Evolutionary conservation across 495 filamentous ascomycete genomes (phyloP).

Genomic region (Aspergillus panamensis): DNA sequence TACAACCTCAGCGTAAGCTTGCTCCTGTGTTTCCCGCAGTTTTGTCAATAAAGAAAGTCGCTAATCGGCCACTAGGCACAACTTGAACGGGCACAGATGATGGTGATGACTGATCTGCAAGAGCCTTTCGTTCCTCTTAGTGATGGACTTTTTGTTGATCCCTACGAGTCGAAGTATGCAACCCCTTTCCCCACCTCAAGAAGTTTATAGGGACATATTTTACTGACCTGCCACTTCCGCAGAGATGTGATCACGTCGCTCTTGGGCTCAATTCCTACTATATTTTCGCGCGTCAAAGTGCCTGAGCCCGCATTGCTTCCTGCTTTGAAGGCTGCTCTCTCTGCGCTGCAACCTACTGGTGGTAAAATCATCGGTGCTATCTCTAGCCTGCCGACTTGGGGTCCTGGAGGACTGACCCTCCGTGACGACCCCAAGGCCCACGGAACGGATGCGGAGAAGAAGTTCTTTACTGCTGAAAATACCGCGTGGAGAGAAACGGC

Average conservation of each 20-base stretch:
- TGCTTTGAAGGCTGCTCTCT: conserved; percentile 73
- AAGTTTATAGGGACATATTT: not conserved
- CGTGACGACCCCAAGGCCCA: conserved; percentile 86
- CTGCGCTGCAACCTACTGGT: conserved; percentile 77
- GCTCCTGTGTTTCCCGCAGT: not conserved
- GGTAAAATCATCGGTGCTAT: conserved; percentile 91
- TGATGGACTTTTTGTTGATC: conserved; percentile 92
- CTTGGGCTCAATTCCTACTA: conserved; percentile 70
- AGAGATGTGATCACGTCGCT: conserved; percentile 79
- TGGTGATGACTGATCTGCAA: conserved; percentile 97
- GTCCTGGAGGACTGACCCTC: conserved; percentile 76
- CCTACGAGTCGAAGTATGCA: conserved; percentile 78
- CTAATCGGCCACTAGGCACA: conserved; percentile 52
- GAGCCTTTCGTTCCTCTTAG: conserved; percentile 94
- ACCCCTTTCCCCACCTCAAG: not conserved
- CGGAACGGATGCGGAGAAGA: conserved; percentile 85
- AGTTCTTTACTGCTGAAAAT: conserved; percentile 87
- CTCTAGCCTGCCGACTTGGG: conserved; percentile 80
- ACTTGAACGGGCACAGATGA: conserved; percentile 90
- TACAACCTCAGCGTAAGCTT: conserved; percentile 80
- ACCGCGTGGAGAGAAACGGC: conserved; percentile 77
- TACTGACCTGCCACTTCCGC: conserved; percentile 2
- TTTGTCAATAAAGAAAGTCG: not conserved
- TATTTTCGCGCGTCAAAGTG: conserved; percentile 83
- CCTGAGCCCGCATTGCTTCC: conserved; percentile 86